Evolutionary conservation across 83 land plant genomes (phyloP), one percentile per base, ranked within the genome.

Genomic region (Thuja plicata): DNA sequence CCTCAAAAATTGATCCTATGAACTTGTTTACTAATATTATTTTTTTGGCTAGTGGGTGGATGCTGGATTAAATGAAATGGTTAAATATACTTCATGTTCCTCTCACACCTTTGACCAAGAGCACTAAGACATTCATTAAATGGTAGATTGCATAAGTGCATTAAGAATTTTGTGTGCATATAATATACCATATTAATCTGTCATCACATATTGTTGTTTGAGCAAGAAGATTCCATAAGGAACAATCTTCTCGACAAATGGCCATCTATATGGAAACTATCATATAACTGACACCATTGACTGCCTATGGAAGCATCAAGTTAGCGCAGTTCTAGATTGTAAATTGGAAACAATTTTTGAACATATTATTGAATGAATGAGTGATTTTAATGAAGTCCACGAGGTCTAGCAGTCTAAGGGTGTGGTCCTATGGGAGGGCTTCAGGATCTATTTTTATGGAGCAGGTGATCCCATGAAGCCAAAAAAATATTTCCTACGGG

Each of bases 241-340:
- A 82, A 34, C 54, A 82, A 82, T 10, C 4, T 82, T 40, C 52
- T 46, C 35, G 85, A 82, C 54, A 82, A 82, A 82, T 89, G 15
- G 78, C 85, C 24, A 43, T 57, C 89, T 92, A 9, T 84, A 89
- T 57, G 90, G 92, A 21, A 94, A 94, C 62, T 88, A 92, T 41
- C 87, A 89, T 71, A 30, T 95, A 30, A 79, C 84, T 62, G 91
- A 92, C 54, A 92, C 92, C 71, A 32, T 94, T 84, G 90, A 86
- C 3, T 78, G 57, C 24, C 60, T 96, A 88, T 91, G 92, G 94
- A 86, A 93, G 62, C 88, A 90, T 45, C 88, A 88, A 32, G 87
- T 90, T 15, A 88, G 91, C 88, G 94, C 79, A 50, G 83, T 96
- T 84, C 93, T 92, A 15, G 90, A 92, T 54, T 60, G 87, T 38